Evolutionary conservation across 2,329 filamentous ascomycete genomes (phyloP).

Genomic region (Cryphonectria naterciae): DNA sequence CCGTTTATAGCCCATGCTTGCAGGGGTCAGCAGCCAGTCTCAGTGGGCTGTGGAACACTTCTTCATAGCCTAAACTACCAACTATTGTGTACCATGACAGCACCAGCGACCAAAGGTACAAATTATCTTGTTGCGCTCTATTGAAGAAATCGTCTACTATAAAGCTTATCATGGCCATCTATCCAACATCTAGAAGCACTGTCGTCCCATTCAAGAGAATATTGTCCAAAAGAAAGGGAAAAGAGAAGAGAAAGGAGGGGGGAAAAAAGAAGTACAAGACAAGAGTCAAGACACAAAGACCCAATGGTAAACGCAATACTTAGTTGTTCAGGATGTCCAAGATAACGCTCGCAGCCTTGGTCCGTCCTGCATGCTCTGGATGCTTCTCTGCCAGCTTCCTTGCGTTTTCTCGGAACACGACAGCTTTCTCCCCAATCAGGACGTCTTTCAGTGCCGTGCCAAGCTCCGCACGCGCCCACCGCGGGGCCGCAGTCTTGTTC

Average conservation of each 20-base stretch:
- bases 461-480: constrained; percentile 30
- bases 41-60: background rate
- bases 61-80: background rate
- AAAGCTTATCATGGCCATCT: background rate
- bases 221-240: background rate
- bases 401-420: constrained; percentile 22
- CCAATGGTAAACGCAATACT: background rate
- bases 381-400: constrained; percentile 22
- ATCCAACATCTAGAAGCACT: background rate
- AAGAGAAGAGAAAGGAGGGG: background rate
- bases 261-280: background rate
- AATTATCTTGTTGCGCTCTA: no score
- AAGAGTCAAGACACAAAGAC: background rate
- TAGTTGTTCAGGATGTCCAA: constrained; percentile 7
- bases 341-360: constrained; percentile 22
- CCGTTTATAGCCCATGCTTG: background rate
- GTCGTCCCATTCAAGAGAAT: background rate
- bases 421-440: constrained; percentile 21
- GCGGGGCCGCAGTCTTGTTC: constrained; percentile 31
- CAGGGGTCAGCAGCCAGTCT: background rate
- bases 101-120: no score
- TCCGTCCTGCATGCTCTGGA: constrained; percentile 21
- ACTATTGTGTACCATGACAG: background rate
- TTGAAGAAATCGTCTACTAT: background rate
- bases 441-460: constrained; percentile 29